These are phyloP conservation scores for Paramecium pentaurelia DNA, from an alignment of 73 alveolate genomes.

Conservation along the genomic window DNA sequence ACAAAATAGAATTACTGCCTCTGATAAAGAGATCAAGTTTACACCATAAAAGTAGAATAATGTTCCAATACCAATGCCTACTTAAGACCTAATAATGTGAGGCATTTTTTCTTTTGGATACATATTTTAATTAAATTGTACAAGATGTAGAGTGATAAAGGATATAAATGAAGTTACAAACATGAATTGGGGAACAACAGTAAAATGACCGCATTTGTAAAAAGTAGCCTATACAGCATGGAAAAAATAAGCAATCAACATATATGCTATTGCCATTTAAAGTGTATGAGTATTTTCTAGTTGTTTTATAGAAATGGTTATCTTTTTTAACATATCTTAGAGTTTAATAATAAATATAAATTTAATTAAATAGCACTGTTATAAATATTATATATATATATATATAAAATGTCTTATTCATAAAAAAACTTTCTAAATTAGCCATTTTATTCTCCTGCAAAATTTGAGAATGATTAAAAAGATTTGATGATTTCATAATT, in stretches of 20 bases:
- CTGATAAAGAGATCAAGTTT: background rate
- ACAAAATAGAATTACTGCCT: background rate
- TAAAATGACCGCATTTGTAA: background rate
- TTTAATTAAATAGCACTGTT: no score
- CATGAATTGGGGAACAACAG: background rate
- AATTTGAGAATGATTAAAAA: conserved; percentile 55
- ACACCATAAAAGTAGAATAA: conserved; percentile 1
- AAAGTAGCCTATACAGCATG: background rate
- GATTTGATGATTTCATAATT: conserved; percentile 55
- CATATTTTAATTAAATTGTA: background rate
- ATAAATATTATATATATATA: no score
- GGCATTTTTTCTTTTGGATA: background rate
- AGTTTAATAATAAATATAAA: no score
- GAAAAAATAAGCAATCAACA: background rate
- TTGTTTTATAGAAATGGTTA: background rate
- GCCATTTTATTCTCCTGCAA: conserved; percentile 50
- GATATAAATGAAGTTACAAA: background rate
- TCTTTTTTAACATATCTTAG: no score
- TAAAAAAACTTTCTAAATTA: background rate
- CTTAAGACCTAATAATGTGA: background rate
- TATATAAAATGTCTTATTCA: conserved; percentile 32
- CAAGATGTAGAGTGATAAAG: background rate
- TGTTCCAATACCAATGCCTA: background rate
- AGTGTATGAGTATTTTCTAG: background rate
- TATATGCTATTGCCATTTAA: background rate